Evolutionary conservation across 2,329 filamentous ascomycete species (phyloP), one percentile per base, ranked within the genome.

Genomic region (Claviceps lovelessii): DNA sequence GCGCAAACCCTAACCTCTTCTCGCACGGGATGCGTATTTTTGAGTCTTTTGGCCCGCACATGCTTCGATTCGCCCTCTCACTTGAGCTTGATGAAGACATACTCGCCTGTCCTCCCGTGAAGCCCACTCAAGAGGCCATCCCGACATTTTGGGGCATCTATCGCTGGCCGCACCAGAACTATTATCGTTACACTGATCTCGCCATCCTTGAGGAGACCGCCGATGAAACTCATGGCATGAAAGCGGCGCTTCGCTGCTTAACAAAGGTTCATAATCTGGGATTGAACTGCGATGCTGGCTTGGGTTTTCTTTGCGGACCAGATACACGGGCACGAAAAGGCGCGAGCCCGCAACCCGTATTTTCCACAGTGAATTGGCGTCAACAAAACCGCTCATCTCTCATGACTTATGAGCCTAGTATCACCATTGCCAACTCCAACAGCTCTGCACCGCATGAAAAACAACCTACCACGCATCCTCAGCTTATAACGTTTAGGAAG

Each of bases 301-400:
- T 87, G 42, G 85, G 85, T 11, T 87, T 82, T 73, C 73, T 88
- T 11, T 70, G 71, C 49, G 83, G 83, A 0, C 79, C 83, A 1
- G 82, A 86, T 63, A 68, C 74, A 19, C 75, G 75, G 49, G 70
- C 70, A 6, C 69, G 77, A 23, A 70, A 76, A 49, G 67, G 72
- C 19, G 69, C 69, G 1, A 56, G 58, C 39, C 64, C 58, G 6
- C 64, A 67, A 17, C 63, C 68, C 3, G 65, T 73, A 17, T 48
- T 31, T 48, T 48, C 46, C 8, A 33, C 46, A 28, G 46, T n/a
- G 4, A 29, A 48, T 31, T 48, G 46, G 46, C 28, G 29, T 2
- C 28, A 31, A 48, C 28, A 48, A 15, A 17, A n/a, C 7, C 29
- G 28, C 28, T 48, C 46, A 17, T n/a, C 28, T 9, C 29, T n/a